Conservation (phyloP, 441 rosid species). For the Lagerstroemia fauriei region DNA sequence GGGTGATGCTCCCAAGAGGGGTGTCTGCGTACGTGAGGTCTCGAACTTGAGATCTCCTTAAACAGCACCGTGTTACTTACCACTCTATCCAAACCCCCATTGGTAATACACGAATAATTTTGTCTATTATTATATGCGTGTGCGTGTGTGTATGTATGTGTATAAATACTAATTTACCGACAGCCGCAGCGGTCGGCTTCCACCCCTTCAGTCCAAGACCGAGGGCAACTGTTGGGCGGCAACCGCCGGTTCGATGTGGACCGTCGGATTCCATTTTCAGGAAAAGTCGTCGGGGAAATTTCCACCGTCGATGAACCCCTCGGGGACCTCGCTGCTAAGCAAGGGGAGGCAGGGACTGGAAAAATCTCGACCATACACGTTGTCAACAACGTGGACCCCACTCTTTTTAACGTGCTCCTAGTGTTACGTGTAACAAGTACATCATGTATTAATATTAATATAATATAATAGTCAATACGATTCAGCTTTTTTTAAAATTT, state of each 20-base stretch:
- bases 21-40: no score
- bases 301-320: slow-evolving; percentile 46
- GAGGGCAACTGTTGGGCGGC: slow-evolving; percentile 62
- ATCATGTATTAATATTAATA: no score
- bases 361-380: slow-evolving; percentile 56
- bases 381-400: slow-evolving; percentile 26
- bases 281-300: slow-evolving; percentile 49
- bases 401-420: background rate
- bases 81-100: no score
- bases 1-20: no score
- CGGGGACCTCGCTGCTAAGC: slow-evolving; percentile 34
- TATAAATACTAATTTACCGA: slow-evolving; percentile 47
- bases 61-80: no score
- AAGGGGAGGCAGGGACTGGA: slow-evolving; percentile 18
- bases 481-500: no score
- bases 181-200: slow-evolving; percentile 51
- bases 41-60: no score
- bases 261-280: slow-evolving; percentile 47
- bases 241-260: slow-evolving; percentile 51
- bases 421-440: no score
- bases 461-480: no score
- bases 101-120: no score
- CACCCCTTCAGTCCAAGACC: slow-evolving; percentile 32
- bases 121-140: no score
- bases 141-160: no score